Percentiles rank a stretch among this genome's conserved stretches.
phyloP scores from a whole-genome alignment of 2,329 filamentous ascomycete genomes.

The Colletotrichum echinochloae region DNA sequence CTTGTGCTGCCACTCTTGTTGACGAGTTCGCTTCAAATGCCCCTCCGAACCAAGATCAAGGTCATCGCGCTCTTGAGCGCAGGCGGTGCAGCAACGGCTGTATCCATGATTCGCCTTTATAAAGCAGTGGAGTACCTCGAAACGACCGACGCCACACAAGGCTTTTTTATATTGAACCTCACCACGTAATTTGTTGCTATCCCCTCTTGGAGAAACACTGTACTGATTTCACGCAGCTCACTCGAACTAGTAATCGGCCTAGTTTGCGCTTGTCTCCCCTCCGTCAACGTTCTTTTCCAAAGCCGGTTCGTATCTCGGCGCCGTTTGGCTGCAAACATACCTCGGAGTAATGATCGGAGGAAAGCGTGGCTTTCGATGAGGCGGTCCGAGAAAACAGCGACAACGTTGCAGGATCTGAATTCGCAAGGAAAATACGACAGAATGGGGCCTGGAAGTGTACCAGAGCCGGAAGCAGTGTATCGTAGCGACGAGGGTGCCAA shows the following conservation, averaged over 20 bases:
- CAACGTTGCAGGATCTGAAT: background rate
- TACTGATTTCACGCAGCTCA: background rate
- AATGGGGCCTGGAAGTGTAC: no score
- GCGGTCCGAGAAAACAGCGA: background rate
- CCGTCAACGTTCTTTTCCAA: background rate
- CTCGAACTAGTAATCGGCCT: background rate
- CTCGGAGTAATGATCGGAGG: background rate
- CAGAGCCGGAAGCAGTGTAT: background rate
- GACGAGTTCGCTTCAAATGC: constrained; percentile 46
- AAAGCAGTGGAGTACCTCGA: background rate
- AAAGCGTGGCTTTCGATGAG: background rate
- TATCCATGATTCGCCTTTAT: constrained; percentile 45
- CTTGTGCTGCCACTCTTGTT: constrained; percentile 49
- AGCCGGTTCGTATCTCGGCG: background rate
- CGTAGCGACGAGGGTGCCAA: background rate
- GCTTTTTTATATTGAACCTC: constrained; percentile 15
- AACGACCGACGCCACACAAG: background rate
- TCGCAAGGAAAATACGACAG: background rate
- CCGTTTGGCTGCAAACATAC: background rate
- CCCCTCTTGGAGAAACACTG: background rate
- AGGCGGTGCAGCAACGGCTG: constrained; percentile 45
- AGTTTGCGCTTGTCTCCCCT: background rate
- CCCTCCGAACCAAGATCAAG: constrained; percentile 47
- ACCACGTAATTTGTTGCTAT: constrained; percentile 13
- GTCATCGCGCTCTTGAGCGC: constrained; percentile 47